Conservation (phyloP, 805 yeast species). For the Kockiozyma suomiensis region DNA sequence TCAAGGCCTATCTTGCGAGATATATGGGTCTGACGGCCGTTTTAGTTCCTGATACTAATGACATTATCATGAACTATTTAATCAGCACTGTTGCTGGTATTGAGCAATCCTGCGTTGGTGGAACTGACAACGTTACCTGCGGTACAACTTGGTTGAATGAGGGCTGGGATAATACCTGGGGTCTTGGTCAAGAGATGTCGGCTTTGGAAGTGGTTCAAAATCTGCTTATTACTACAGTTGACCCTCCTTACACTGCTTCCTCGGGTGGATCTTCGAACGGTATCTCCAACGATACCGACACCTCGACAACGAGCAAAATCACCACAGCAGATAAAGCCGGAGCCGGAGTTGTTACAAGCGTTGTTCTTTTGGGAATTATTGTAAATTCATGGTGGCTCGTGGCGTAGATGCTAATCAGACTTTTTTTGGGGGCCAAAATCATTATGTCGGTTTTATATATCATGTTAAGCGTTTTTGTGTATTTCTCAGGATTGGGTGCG, state of each 20-base stretch:
- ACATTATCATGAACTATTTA: conserved; percentile 42
- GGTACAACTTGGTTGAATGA: conserved; percentile 72
- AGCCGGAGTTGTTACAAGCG: conserved; percentile 28
- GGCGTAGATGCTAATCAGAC: conserved; percentile 3
- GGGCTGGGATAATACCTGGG: conserved; percentile 76
- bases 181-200: conserved; percentile 88
- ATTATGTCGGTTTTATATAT: too few species aligned
- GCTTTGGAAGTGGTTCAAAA: conserved; percentile 69
- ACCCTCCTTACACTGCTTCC: conserved; percentile 49
- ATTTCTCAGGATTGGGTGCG: too few species aligned
- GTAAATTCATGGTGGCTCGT: conserved; percentile 24
- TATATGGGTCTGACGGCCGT: conserved; percentile 74
- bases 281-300: conserved; percentile 58
- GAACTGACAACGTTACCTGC: conserved; percentile 84
- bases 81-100: conserved; percentile 61
- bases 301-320: conserved; percentile 39
- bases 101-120: conserved; percentile 83
- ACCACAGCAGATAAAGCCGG: conserved; percentile 27
- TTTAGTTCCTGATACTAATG: conserved; percentile 59
- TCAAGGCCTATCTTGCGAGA: conserved; percentile 80
- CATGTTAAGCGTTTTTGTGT: too few species aligned
- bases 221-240: conserved; percentile 36
- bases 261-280: conserved; percentile 55
- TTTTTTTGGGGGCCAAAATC: too few species aligned
- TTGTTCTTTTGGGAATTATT: conserved; percentile 13